A percentile compares a stretch with the other conserved stretches of the same genome.
These are phyloP conservation scores for Zygoascus tannicola DNA, from an alignment of 805 yeast genomes.

Conservation along the genomic window DNA sequence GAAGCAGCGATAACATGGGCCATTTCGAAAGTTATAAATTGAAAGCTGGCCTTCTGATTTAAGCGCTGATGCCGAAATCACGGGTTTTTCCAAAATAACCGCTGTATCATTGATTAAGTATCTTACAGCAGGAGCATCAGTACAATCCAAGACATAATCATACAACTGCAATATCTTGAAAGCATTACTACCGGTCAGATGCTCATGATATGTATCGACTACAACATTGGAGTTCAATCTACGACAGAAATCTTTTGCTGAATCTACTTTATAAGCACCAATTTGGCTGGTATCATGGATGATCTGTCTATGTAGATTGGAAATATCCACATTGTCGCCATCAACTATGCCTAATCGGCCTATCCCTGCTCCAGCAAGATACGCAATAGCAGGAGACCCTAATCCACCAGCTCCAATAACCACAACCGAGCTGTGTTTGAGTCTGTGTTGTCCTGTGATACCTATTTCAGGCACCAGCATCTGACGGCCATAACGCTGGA, in stretches of 20 bases:
- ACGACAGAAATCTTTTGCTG: conserved; percentile 52
- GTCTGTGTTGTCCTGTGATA: conserved; percentile 42
- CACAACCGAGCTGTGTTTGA: conserved; percentile 52
- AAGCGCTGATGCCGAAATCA: conserved; percentile 88
- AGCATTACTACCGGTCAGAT: conserved; percentile 49
- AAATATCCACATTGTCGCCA: conserved; percentile 70
- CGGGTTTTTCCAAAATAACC: conserved; percentile 55
- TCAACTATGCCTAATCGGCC: conserved; percentile 83
- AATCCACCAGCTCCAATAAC: conserved; percentile 96
- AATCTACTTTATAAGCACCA: conserved; percentile 66
- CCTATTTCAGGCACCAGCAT: conserved; percentile 85
- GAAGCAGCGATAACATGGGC: conserved; percentile 94
- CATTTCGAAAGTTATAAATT: conserved; percentile 57
- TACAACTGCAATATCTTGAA: conserved; percentile 52
- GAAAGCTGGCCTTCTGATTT: conserved; percentile 86
- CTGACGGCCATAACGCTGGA: conserved; percentile 81
- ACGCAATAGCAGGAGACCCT: conserved; percentile 84
- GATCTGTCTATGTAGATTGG: conserved; percentile 86
- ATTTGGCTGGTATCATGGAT: conserved; percentile 59
- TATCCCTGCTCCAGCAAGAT: conserved; percentile 80
- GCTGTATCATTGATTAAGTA: conserved; percentile 82
- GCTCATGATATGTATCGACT: conserved; percentile 42
- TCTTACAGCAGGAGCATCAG: conserved; percentile 84
- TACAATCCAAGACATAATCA: conserved; percentile 82
- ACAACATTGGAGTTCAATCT: conserved; percentile 59